Conservation (phyloP, 305 asterid genomes). For the Solanum hybrid region DNA sequence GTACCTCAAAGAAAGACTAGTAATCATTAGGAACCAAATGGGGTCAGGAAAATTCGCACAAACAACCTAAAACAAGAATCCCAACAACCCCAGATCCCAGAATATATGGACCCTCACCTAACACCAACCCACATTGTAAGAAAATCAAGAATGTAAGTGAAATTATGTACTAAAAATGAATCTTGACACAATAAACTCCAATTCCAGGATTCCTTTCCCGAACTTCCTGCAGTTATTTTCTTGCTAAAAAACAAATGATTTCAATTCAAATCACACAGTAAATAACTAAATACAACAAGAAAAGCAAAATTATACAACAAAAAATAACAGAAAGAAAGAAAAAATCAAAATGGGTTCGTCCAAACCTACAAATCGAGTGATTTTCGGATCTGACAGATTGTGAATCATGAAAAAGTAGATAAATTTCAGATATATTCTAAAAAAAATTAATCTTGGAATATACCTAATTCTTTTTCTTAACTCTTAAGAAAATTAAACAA, state of each 20-base stretch:
- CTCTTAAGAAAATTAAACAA: neutral
- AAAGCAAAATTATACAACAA: neutral
- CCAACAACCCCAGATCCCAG: constrained; percentile 24
- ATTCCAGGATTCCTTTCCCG: neutral
- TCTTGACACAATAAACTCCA: constrained; percentile 6
- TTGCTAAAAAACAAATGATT: neutral
- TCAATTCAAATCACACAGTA: neutral
- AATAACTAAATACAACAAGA: neutral
- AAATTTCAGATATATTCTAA: neutral
- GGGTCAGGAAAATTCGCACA: constrained; percentile 8
- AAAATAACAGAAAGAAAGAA: neutral
- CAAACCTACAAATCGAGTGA: constrained; percentile 21
- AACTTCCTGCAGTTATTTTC: neutral
- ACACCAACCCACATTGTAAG: constrained; percentile 46
- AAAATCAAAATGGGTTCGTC: neutral
- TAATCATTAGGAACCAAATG: constrained; percentile 9
- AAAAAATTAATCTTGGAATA: constrained; percentile 2
- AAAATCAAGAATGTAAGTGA: constrained; percentile 11
- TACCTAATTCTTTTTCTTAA: neutral
- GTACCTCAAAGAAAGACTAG: neutral
- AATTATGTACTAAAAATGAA: constrained; percentile 5
- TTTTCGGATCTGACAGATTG: constrained; percentile 46
- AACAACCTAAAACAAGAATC: constrained; percentile 1
- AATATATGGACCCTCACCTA: constrained; percentile 17
- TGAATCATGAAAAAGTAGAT: constrained; percentile 9